Base-by-base conservation (phyloP, 352 stramenopile genomes). In the Phytophthora ohioensis region DNA sequence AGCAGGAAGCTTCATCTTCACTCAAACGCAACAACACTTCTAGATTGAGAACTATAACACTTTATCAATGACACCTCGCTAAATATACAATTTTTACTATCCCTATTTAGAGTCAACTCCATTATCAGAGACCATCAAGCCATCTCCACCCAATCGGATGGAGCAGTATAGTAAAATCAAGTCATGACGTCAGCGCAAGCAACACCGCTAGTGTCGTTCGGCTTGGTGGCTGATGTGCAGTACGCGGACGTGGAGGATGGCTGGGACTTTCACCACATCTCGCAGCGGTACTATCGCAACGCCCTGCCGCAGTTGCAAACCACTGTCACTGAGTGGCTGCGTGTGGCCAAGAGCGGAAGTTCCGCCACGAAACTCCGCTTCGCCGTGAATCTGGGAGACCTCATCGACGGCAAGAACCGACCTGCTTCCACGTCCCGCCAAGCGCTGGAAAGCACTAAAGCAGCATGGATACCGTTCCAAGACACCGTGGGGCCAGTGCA, bases 371-470 rank as follows among this genome's bases (percentile, higher is more conserved):
- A 70, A 39, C 66, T 94, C 36, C 51, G 68, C 49, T 93, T 93
- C 58, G 87, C 82, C 0, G 82, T 96, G 34, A 88, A 94, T 68
- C 71, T 96, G 12, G 88, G 88, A 27, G 88, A 96, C 68, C 79
- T 94, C 54, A 83, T 96, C 51, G 88, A 96, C 65, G 84, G 82
- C 63, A 94, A 93, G 76, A 93, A 94, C 73, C 69, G 73, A 43
- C 69, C 71, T 2, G 72, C 76, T 0, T 74, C 71, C 35, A 83
- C 75, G 47, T 87, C 84, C 21, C 70, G 71, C 12, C 59, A 74
- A 21, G 82, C 84, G n/a, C 53, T 94, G 9, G 75, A 79, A n/a
- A 65, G 47, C 36, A 72, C 64, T 0, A 78, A 78, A 58, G 76
- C 67, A 12, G 78, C 76, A 9, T 93, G 80, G 59, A 65, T 13